A percentile compares a stretch with the other conserved stretches of the same genome.
These are phyloP conservation scores for Acer saccharum DNA, from an alignment of 345 rosid genomes.

Conservation along the genomic window DNA sequence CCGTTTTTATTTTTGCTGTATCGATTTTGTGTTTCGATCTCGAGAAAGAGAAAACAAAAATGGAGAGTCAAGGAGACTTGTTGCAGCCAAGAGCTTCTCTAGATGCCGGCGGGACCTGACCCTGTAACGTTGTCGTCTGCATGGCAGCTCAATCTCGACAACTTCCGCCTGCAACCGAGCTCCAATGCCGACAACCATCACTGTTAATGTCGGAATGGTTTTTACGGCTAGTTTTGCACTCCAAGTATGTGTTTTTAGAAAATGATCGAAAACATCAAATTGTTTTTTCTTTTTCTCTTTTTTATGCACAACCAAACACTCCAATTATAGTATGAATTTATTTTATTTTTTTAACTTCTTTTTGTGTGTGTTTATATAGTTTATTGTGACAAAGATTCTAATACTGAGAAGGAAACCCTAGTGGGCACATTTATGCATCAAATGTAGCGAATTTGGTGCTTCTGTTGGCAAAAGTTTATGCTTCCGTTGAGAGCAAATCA, in stretches of 20 bases:
- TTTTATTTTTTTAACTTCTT: background rate
- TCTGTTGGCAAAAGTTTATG: constrained; percentile 41
- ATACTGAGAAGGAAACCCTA: too few species aligned
- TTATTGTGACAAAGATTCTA: too few species aligned
- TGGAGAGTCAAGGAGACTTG: background rate
- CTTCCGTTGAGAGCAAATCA: constrained; percentile 44
- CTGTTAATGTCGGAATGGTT: constrained; percentile 2
- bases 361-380: too few species aligned
- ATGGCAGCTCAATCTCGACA: constrained; percentile 53
- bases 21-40: too few species aligned
- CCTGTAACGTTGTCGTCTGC: constrained; percentile 26
- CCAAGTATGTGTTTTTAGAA: constrained; percentile 24
- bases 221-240: constrained; percentile 34
- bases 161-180: constrained; percentile 38
- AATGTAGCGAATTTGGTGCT: constrained; percentile 49
- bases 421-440: constrained; percentile 30
- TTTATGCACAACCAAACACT: too few species aligned
- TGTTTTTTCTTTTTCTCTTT: too few species aligned
- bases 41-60: too few species aligned
- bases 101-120: constrained; percentile 13
- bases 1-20: too few species aligned
- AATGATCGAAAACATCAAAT: too few species aligned
- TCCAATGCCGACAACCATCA: background rate
- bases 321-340: too few species aligned
- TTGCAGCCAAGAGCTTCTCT: constrained; percentile 20